Evolutionary conservation across 345 rosid genomes (phyloP).

Genomic region (Camelina sativa): DNA sequence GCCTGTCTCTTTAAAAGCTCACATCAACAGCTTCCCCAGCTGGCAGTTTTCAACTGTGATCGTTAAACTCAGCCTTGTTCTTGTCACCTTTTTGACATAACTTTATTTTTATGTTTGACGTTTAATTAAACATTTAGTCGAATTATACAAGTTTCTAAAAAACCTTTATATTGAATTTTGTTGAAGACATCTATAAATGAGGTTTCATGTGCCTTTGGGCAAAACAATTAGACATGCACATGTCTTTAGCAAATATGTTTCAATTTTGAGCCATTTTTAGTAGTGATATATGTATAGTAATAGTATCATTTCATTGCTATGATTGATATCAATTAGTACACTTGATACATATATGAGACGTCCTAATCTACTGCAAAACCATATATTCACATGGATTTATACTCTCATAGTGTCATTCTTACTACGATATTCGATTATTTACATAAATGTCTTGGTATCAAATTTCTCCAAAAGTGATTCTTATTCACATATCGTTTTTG

Average conservation of each 20-base stretch:
- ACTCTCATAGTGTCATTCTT: not conserved
- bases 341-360: too few species aligned
- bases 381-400: not conserved
- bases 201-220: too few species aligned
- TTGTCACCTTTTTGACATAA: slow-evolving; percentile 30
- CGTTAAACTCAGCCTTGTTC: slow-evolving; percentile 30
- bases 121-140: not conserved
- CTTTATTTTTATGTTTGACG: not conserved
- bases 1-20: slow-evolving; percentile 37
- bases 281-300: too few species aligned
- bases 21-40: slow-evolving; percentile 37
- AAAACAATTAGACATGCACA: too few species aligned
- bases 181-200: not conserved
- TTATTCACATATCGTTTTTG: not conserved
- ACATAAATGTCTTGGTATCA: not conserved
- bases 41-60: slow-evolving; percentile 35
- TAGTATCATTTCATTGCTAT: too few species aligned
- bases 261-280: too few species aligned
- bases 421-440: not conserved
- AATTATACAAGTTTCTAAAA: not conserved
- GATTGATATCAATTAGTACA: too few species aligned
- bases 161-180: not conserved
- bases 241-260: too few species aligned
- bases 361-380: too few species aligned
- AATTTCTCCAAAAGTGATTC: not conserved